These are phyloP conservation scores for Hypsizygus marmoreus DNA, from an alignment of 768 basidiomycete genomes.

Conservation along the genomic window DNA sequence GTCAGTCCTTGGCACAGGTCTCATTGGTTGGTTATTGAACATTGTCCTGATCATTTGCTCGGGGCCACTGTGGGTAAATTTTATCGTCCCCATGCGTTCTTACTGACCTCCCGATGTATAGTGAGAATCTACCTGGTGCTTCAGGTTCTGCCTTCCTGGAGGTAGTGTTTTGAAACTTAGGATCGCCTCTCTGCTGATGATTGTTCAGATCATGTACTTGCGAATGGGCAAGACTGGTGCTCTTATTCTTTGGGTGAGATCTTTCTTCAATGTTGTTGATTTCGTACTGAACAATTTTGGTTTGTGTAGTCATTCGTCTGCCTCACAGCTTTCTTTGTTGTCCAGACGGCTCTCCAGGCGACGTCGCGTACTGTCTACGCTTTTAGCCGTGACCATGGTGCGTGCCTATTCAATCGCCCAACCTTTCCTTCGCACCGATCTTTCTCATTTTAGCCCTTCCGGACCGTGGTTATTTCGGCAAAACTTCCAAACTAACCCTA, in stretches of 20 bases:
- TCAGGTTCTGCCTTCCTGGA: conserved; percentile 76
- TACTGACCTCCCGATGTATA: conserved; percentile 24
- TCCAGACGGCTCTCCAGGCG: conserved; percentile 80
- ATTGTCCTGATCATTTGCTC: conserved; percentile 86
- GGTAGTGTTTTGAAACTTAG: conserved; percentile 27
- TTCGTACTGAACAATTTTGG: too few species aligned
- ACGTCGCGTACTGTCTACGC: conserved; percentile 82
- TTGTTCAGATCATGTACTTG: conserved; percentile 63
- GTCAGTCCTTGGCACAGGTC: conserved; percentile 74
- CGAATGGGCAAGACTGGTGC: conserved; percentile 79
- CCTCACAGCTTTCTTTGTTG: conserved; percentile 85
- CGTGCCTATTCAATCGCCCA: conserved; percentile 7
- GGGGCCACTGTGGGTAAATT: conserved; percentile 63
- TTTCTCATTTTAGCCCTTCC: conserved; percentile 52
- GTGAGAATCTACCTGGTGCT: conserved; percentile 65
- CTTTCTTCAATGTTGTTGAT: background rate
- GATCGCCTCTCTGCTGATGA: background rate
- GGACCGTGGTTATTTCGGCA: conserved; percentile 77
- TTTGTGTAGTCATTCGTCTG: conserved; percentile 65
- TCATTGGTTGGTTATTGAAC: conserved; percentile 86
- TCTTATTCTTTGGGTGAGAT: conserved; percentile 72
- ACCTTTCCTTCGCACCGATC: background rate
- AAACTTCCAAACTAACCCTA: conserved; percentile 58
- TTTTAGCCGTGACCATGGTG: conserved; percentile 79
- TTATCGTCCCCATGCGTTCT: background rate